phyloP scores from a whole-genome alignment of 2,329 filamentous ascomycete genomes.

The Truncatella angustata region DNA sequence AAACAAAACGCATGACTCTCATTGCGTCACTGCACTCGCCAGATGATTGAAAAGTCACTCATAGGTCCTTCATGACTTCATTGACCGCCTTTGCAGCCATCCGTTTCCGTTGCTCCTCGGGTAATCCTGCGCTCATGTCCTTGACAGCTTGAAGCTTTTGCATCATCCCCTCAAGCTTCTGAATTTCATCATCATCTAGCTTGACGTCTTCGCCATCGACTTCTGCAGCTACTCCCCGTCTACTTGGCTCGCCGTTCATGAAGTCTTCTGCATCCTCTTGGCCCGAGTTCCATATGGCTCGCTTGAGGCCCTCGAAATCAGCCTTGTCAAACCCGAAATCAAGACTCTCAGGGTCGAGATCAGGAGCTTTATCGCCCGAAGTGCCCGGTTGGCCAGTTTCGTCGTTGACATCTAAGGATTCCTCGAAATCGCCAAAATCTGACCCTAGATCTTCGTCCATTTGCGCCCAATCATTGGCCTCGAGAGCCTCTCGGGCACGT shows the following conservation, averaged over 20 bases:
- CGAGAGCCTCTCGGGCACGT: slow-evolving; percentile 58
- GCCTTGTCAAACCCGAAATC: slow-evolving; percentile 51
- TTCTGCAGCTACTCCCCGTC: neutral
- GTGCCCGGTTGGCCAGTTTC: slow-evolving; percentile 25
- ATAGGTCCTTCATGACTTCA: slow-evolving; percentile 63
- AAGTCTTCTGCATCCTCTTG: slow-evolving; percentile 21
- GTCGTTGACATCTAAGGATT: slow-evolving; percentile 22
- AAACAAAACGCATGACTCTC: too few species aligned
- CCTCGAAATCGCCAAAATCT: slow-evolving; percentile 34
- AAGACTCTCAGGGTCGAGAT: slow-evolving; percentile 44
- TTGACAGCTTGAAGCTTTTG: slow-evolving; percentile 59
- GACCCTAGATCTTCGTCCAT: slow-evolving; percentile 28
- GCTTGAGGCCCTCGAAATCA: slow-evolving; percentile 51
- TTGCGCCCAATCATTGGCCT: slow-evolving; percentile 64
- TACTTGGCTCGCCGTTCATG: slow-evolving; percentile 17
- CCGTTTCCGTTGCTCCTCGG: slow-evolving; percentile 58
- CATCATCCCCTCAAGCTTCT: slow-evolving; percentile 63
- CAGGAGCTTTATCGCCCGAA: slow-evolving; percentile 11
- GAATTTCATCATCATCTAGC: slow-evolving; percentile 49
- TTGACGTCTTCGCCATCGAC: slow-evolving; percentile 31
- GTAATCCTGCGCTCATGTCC: slow-evolving; percentile 58
- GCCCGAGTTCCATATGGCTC: slow-evolving; percentile 48
- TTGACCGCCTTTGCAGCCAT: slow-evolving; percentile 61
- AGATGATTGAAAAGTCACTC: slow-evolving; percentile 12
- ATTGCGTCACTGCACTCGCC: too few species aligned